Evolutionary conservation across 371 early-diverging fungal species (phyloP).

Genomic region (Mortierella sp.): DNA sequence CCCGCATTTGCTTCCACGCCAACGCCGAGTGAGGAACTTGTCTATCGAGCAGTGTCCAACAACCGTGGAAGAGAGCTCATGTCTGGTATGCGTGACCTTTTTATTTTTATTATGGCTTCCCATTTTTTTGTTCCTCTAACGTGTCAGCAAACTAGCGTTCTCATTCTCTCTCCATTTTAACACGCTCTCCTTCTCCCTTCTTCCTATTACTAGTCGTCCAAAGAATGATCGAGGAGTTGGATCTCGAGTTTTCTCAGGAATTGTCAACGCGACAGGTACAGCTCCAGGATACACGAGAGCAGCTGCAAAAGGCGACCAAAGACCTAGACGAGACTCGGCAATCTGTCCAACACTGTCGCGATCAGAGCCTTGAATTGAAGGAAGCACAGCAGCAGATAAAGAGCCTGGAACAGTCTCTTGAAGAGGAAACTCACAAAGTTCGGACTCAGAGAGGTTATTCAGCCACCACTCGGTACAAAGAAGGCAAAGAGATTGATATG

Average conservation of each 20-base stretch:
- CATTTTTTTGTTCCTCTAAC: background rate
- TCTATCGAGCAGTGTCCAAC: background rate
- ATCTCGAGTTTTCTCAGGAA: conserved; percentile 71
- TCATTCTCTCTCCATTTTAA: too few relatives aligned
- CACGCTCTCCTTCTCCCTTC: too few relatives aligned
- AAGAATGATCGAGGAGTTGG: conserved; percentile 75
- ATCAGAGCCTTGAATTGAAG: conserved; percentile 61
- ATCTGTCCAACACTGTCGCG: conserved; percentile 63
- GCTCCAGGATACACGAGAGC: conserved; percentile 66
- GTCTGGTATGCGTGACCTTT: conserved; percentile 57
- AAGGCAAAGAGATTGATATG: background rate
- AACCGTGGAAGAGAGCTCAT: conserved; percentile 65
- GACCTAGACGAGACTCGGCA: conserved; percentile 76
- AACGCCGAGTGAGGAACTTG: background rate
- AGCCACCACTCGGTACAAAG: conserved; percentile 12
- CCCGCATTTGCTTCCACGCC: conserved; percentile 2
- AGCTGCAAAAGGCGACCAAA: conserved; percentile 67
- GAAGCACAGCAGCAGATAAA: conserved; percentile 65
- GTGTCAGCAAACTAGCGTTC: background rate
- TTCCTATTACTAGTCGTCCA: conserved; percentile 64
- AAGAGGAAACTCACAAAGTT: conserved; percentile 39
- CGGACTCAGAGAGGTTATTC: conserved; percentile 39
- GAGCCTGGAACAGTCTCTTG: conserved; percentile 60
- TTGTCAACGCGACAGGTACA: conserved; percentile 69
- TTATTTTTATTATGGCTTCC: background rate